These are phyloP conservation scores for Dioszegia hungarica DNA, from an alignment of 768 basidiomycete species.

Conservation along the genomic window DNA sequence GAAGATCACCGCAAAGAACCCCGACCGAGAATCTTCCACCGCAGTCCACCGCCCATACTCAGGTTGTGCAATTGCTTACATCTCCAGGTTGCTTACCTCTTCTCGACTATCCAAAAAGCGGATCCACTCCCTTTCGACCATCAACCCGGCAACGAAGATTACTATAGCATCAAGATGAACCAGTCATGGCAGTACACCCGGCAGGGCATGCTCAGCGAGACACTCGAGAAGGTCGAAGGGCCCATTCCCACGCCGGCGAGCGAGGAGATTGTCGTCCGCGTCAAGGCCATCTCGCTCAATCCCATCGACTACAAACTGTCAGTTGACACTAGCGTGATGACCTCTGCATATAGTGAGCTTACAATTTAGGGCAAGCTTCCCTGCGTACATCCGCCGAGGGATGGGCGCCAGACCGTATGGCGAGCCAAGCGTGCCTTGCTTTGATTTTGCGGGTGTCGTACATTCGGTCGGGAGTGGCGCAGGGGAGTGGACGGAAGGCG, in stretches of 20 bases:
- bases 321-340: not conserved
- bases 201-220: conserved; percentile 14
- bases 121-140: no score
- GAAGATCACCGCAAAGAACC: no score
- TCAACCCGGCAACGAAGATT: no score
- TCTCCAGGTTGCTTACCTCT: no score
- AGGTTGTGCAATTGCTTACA: no score
- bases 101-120: no score
- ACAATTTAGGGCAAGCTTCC: not conserved
- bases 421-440: conserved; percentile 56
- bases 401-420: conserved; percentile 38
- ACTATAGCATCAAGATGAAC: not conserved
- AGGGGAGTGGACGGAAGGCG: conserved; percentile 57
- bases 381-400: not conserved
- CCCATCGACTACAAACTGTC: conserved; percentile 55
- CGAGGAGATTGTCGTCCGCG: conserved; percentile 56
- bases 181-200: conserved; percentile 23
- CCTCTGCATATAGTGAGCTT: not conserved
- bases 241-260: conserved; percentile 33
- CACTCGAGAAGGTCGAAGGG: conserved; percentile 5
- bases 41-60: no score
- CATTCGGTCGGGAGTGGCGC: conserved; percentile 49
- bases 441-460: conserved; percentile 62
- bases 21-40: no score
- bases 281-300: conserved; percentile 62